Evolutionary conservation across 306 rosid genomes (phyloP), one percentile per base, ranked within the genome.

Genomic region (Ormosia semicastrata): DNA sequence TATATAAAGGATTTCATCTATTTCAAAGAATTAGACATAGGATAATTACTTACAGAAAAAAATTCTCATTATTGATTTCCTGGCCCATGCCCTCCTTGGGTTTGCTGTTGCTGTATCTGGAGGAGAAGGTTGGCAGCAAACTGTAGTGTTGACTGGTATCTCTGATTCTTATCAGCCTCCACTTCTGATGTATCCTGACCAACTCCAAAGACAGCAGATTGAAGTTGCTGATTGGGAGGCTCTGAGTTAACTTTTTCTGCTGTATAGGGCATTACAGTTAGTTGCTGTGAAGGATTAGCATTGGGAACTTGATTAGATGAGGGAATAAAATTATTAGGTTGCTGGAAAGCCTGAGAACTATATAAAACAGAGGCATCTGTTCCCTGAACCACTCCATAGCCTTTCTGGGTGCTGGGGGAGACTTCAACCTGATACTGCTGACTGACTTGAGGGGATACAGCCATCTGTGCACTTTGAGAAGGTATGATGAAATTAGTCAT

Each of bases 41-140:
- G 43, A 81, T 68, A 24, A 47, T 81, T 89, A 93, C 97, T 89
- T 88, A 76, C 78, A 41, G 1, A 74, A 58, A 53, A 80, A 13
- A 79, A 69, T 17, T 62, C 69, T 90, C 87, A 89, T 73, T 91
- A 88, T 78, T 89, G 94, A 89, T 86, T 89, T 86, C 91, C 92
- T 50, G 94, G 78, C 44, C 90, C 92, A 18, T 82, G 85, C 17
- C 88, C 92, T 18, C 88, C 85, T 76, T 84, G 89, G 67, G 78
- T 67, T 85, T 90, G 85, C 84, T 88, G 88, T 73, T 92, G 97
- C 85, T 93, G 97, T 83, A 94, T 88, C 68, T 94, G 97, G 39
- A 69, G 89, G 56, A 94, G 97, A 72, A 94, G 92, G 82, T 77
- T 91, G 70, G 94, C 93, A 9, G 98, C 98, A 76, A 91, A 94